phyloP scores from a whole-genome alignment of 2,329 filamentous ascomycete genomes.

The Epichloe brachyelytri region DNA sequence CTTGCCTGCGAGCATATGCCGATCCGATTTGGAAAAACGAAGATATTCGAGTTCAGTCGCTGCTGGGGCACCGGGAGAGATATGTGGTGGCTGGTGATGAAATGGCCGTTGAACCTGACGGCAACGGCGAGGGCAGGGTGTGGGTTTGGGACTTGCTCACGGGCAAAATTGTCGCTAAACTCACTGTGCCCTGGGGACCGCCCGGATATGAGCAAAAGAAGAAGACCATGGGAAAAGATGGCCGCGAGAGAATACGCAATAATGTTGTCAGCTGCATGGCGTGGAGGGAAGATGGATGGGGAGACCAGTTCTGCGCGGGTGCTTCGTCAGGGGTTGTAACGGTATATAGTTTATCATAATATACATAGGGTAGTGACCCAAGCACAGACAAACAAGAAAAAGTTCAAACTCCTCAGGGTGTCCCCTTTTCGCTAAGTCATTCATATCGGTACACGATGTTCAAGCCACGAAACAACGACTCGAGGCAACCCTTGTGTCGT shows the following conservation, averaged over 20 bases:
- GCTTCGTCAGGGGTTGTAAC: slow-evolving; percentile 54
- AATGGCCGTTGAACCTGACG: slow-evolving; percentile 21
- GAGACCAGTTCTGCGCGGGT: slow-evolving; percentile 51
- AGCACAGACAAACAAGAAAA: not conserved
- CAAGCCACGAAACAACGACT: not conserved
- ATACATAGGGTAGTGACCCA: slow-evolving; percentile 4
- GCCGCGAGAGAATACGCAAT: slow-evolving; percentile 43
- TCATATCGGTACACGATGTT: slow-evolving; percentile 1
- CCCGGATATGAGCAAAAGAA: slow-evolving; percentile 33
- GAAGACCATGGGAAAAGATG: slow-evolving; percentile 44
- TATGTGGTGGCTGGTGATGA: slow-evolving; percentile 76
- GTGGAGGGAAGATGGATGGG: slow-evolving; percentile 49
- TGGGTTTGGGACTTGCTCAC: slow-evolving; percentile 78
- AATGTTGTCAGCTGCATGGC: slow-evolving; percentile 51
- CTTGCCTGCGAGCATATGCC: slow-evolving; percentile 59
- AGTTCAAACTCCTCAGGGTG: not conserved
- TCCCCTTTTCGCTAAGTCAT: slow-evolving; percentile 2
- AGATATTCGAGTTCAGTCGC: slow-evolving; percentile 60
- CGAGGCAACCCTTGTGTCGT: not conserved
- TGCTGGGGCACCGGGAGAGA: slow-evolving; percentile 63
- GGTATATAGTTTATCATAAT: slow-evolving; percentile 37
- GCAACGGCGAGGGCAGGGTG: slow-evolving; percentile 42
- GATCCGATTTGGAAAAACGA: slow-evolving; percentile 47
- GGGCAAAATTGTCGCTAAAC: slow-evolving; percentile 51
- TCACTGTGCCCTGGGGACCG: slow-evolving; percentile 47